These are phyloP conservation scores for Suhomyces panamericanus DNA, from an alignment of 1,139 yeast genomes.

Conservation along the genomic window DNA sequence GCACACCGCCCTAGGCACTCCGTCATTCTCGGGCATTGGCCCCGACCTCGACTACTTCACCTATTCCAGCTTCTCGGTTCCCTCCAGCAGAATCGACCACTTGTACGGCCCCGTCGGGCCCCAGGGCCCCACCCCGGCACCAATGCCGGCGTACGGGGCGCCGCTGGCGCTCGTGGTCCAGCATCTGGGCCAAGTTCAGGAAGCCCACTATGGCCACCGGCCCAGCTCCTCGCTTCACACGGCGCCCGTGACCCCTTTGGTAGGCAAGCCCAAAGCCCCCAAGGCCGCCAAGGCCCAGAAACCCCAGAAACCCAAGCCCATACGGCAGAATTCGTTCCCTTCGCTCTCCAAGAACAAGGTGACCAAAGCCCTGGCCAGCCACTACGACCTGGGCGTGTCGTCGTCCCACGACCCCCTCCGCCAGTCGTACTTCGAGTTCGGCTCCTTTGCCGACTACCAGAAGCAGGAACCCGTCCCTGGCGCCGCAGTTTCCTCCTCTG, in stretches of 20 bases:
- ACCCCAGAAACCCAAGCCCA: slow-evolving; percentile 10
- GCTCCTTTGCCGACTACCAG: not conserved
- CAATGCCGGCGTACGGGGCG: not conserved
- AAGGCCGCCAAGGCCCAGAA: slow-evolving; percentile 8
- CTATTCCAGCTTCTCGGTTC: slow-evolving; percentile 13
- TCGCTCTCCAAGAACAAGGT: slow-evolving; percentile 7
- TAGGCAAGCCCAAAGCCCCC: slow-evolving; percentile 7
- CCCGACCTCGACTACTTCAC: slow-evolving; percentile 15
- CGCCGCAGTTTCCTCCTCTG: not conserved
- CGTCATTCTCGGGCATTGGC: slow-evolving; percentile 1
- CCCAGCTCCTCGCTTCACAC: slow-evolving; percentile 3
- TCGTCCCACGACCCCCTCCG: slow-evolving; percentile 7
- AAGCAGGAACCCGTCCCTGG: not conserved
- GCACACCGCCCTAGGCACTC: slow-evolving; percentile 6
- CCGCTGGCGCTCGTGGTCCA: not conserved
- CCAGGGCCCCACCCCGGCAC: not conserved
- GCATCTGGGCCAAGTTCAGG: slow-evolving; percentile 3
- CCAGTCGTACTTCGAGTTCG: slow-evolving; percentile 8
- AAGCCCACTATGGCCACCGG: slow-evolving; percentile 6
- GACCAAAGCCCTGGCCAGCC: not conserved
- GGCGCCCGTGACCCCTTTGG: slow-evolving; percentile 9
- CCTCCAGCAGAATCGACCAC: slow-evolving; percentile 15
- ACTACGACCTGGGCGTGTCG: slow-evolving; percentile 1
- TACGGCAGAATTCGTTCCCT: slow-evolving; percentile 16
- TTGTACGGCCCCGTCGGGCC: slow-evolving; percentile 1